A percentile compares a stretch with the other conserved stretches of the same genome.
Evolutionary conservation across 257 asterid species (phyloP).

Genomic region (Eucommia ulmoides): DNA sequence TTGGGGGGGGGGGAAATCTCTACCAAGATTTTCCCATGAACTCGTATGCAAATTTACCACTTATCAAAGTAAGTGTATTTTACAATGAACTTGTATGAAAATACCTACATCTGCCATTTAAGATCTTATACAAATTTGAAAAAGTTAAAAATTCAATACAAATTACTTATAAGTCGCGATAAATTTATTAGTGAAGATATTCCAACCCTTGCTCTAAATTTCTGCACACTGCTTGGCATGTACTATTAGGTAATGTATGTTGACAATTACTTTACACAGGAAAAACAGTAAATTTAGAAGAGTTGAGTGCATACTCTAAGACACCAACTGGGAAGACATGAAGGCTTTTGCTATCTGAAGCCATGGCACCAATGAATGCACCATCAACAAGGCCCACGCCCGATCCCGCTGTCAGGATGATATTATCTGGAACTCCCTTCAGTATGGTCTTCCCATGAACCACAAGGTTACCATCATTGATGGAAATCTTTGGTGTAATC

Average conservation of each 20-base stretch:
- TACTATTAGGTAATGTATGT: background rate
- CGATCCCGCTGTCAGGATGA: slow-evolving; percentile 65
- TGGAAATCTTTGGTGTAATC: slow-evolving; percentile 69
- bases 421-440: slow-evolving; percentile 74
- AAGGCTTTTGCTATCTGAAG: slow-evolving; percentile 60
- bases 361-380: slow-evolving; percentile 84
- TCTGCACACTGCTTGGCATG: too few relatives aligned
- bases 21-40: too few relatives aligned
- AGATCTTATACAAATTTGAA: background rate
- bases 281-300: background rate
- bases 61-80: too few relatives aligned
- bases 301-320: slow-evolving; percentile 51
- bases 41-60: too few relatives aligned
- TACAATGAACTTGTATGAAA: too few relatives aligned
- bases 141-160: background rate
- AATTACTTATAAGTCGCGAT: background rate
- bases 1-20: too few relatives aligned
- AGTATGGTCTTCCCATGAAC: slow-evolving; percentile 90
- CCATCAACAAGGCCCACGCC: slow-evolving; percentile 73
- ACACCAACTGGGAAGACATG: slow-evolving; percentile 85
- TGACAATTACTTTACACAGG: background rate
- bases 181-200: background rate
- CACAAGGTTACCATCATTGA: slow-evolving; percentile 76
- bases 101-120: too few relatives aligned
- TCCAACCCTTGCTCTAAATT: too few relatives aligned